These are phyloP conservation scores for Solanum ahanhuiri DNA, from an alignment of 257 asterid genomes.

Conservation along the genomic window DNA sequence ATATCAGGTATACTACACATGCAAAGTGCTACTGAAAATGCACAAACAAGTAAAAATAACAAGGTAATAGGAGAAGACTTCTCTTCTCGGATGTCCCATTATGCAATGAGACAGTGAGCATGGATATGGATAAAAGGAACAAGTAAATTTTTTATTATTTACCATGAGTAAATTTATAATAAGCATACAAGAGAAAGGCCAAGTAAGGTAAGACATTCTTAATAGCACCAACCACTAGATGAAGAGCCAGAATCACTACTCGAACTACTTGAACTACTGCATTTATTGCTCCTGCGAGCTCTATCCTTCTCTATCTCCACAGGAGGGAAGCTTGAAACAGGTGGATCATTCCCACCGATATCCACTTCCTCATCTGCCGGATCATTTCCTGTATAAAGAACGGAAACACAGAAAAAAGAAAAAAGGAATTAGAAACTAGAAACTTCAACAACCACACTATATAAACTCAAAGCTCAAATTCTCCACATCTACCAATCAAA, in stretches of 20 bases:
- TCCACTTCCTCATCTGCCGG: slow-evolving; percentile 68
- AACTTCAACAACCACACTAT: not conserved
- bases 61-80: not conserved
- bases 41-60: not conserved
- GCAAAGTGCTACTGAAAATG: not conserved
- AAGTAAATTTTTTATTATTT: not conserved
- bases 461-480: not conserved
- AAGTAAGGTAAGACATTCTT: not conserved
- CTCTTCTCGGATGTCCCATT: not conserved
- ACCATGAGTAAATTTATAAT: not conserved
- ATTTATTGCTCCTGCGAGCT: slow-evolving; percentile 34
- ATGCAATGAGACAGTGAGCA: not conserved
- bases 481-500: not conserved
- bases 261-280: slow-evolving; percentile 69
- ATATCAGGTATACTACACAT: not conserved
- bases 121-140: not conserved
- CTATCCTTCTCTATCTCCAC: slow-evolving; percentile 45
- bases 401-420: not conserved
- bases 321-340: slow-evolving; percentile 48
- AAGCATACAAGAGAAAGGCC: not conserved
- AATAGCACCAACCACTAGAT: slow-evolving; percentile 42
- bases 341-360: slow-evolving; percentile 66
- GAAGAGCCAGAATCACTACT: slow-evolving; percentile 67
- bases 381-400: slow-evolving; percentile 19
- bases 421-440: slow-evolving; percentile 2